Base-by-base conservation (phyloP, 1,284 basidiomycete species). In the Coniferiporia sulphurascens region DNA sequence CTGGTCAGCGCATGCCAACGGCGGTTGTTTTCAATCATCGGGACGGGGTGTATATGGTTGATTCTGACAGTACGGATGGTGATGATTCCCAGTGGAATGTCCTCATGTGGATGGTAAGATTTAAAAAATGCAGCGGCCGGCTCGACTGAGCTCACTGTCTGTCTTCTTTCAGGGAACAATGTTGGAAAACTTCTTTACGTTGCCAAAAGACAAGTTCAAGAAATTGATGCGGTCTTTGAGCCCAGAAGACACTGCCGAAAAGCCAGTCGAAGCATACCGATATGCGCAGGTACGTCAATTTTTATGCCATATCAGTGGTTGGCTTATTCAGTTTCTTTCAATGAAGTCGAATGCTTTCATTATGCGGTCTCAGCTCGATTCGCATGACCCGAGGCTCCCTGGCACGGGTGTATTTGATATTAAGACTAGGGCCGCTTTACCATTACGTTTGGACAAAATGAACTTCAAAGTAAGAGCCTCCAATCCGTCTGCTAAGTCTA, bases 321-420 rank as follows among this genome's bases (percentile, higher is more conserved):
- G 55, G 32, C 7, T 44, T 32, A 45, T 41, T 2, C 15, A 45
- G n/a, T 38, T 6, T 19, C 44, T 46, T 49, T 48, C 8, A 59
- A 41, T 12, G 15, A 12, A 94, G 89, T 86, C 86, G 1, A 75
- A 83, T 1, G 82, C 81, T 10, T 86, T 98, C 63, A 78, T 98
- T 50, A 93, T 98, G 89, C 91, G 96, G 15, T 97, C 95, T 0
- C 96, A 99, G 71, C 80, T 99, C 9, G 96, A 99, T 71, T 95
- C 94, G 67, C 74, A 85, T 1, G 91, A 98, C 68, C 67, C 74
- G 38, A 82, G 91, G 35, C 74, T 99, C 17, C 95, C 95, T 1
- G 93, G 94, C 0, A 87, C 86, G 0, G 93, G 92, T 27, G 87
- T 96, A 0, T 99, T 99, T 66, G 96, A 99, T 70, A 87, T 99